Base-by-base conservation (phyloP, 805 yeast species). In the Zygotorulaspora sp. region DNA sequence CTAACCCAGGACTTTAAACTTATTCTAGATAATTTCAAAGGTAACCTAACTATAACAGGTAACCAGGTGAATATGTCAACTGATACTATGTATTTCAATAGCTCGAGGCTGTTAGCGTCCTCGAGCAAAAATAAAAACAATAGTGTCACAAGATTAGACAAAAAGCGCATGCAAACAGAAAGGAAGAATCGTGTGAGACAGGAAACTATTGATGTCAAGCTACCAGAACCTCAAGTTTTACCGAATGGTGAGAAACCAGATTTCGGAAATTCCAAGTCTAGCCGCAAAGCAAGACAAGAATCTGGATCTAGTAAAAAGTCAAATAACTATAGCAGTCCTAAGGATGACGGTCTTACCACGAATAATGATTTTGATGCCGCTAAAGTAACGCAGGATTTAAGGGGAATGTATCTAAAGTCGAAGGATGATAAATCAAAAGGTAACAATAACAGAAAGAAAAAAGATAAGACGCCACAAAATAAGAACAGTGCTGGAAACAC, bases 241-340 rank as follows among this genome's bases (percentile, higher is more conserved):
- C 63, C 63, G 6, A 58, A 59, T 30, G 64, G 64, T 16, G 54
- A 52, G 26, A 59, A 46, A 32, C 63, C 64, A 13, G 47, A 57
- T 45, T 58, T 59, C 45, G 64, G 64, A 6, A 44, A 48, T 28
- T 43, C 51, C 22, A 37, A 30, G 9, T 21, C 43, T 9, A 23
- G 39, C n/a, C 27, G 42, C 18, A 41, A 37, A 24, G 33, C 35
- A 13, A 21, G 24, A 20, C 40, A 26, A 20, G 32, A 21, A 15
- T 22, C 37, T 20, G 14, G 11, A 15, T 26, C 30, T 12, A 12
- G 34, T 9, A 37, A 24, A 19, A 40, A 26, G 32, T 29, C 26
- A 12, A 30, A 30, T 14, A 26, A 26, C 30, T 5, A 14, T 10
- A 30, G 39, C 19, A 19, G 30, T 13, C n/a, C 35, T 14, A 35